A percentile compares a stretch with the other conserved stretches of the same genome.
Conservation (phyloP, 345 rosid species). For the Populus tremula region DNA sequence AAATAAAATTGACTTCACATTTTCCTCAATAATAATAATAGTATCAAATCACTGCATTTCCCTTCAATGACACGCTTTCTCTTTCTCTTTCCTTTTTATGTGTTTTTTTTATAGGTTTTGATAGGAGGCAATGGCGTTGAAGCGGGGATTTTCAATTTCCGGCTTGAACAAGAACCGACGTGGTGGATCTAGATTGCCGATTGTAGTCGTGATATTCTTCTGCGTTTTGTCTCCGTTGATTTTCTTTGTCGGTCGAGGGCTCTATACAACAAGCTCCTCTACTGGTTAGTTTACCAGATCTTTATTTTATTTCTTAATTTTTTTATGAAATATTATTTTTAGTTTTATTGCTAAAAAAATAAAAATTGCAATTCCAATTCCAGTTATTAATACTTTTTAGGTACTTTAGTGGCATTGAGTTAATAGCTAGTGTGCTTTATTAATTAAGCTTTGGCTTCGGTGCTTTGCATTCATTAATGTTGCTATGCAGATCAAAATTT, state of each 20-base stretch:
- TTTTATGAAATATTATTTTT: background rate
- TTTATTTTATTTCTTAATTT: background rate
- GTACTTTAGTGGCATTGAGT: background rate
- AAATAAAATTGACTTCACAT: background rate
- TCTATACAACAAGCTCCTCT: conserved; percentile 37
- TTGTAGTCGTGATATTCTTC: conserved; percentile 48
- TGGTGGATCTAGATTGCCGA: conserved; percentile 54
- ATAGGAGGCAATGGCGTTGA: conserved; percentile 57
- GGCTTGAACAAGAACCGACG: conserved; percentile 41
- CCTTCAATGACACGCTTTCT: background rate
- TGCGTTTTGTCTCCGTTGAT: conserved; percentile 57
- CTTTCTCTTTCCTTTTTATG: background rate
- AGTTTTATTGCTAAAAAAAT: background rate
- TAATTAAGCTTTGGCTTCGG: background rate
- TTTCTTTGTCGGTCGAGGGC: conserved; percentile 71
- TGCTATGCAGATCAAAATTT: conserved; percentile 52
- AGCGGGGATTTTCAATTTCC: conserved; percentile 49
- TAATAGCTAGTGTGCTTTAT: background rate
- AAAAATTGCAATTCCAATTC: no score
- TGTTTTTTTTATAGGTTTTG: conserved; percentile 29
- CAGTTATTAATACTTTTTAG: background rate
- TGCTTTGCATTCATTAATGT: conserved; percentile 7
- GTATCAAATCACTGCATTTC: background rate
- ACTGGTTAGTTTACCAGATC: conserved; percentile 36
- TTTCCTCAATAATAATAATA: background rate